These are phyloP conservation scores for Hypoxylon sp. DNA, from an alignment of 2,329 filamentous ascomycete species.

Conservation along the genomic window DNA sequence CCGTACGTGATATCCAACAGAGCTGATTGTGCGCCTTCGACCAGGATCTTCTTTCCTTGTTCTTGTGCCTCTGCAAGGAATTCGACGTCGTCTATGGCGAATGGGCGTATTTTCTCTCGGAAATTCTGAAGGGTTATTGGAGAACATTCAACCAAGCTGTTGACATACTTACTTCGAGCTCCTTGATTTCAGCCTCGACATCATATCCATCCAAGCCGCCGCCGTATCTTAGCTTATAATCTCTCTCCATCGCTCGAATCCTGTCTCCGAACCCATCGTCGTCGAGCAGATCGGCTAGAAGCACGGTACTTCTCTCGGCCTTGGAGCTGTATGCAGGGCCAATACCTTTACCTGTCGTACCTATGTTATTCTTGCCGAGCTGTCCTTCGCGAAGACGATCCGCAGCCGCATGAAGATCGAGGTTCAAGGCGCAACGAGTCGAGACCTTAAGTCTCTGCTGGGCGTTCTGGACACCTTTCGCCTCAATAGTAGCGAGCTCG, in stretches of 20 bases:
- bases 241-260: constrained; percentile 69
- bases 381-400: constrained; percentile 75
- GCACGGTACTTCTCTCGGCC: constrained; percentile 74
- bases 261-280: constrained; percentile 74
- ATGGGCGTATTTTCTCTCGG: constrained; percentile 68
- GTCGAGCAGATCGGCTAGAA: constrained; percentile 75
- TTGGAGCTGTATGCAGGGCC: constrained; percentile 64
- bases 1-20: constrained; percentile 71
- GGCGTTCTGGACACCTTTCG: constrained; percentile 68
- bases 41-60: constrained; percentile 66
- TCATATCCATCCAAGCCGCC: constrained; percentile 72
- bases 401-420: constrained; percentile 73
- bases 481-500: constrained; percentile 71
- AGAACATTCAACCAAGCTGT: constrained; percentile 12
- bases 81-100: constrained; percentile 74
- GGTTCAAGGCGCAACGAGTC: constrained; percentile 71
- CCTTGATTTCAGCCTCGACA: constrained; percentile 74
- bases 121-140: constrained; percentile 58
- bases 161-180: constrained; percentile 34
- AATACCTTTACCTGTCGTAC: constrained; percentile 53
- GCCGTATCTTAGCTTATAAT: constrained; percentile 68
- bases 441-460: constrained; percentile 71
- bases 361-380: constrained; percentile 52
- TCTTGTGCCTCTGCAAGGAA: constrained; percentile 65
- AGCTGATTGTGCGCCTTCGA: constrained; percentile 72